Conservation (phyloP, 352 stramenopile species). For the Phytophthora ramorum region DNA sequence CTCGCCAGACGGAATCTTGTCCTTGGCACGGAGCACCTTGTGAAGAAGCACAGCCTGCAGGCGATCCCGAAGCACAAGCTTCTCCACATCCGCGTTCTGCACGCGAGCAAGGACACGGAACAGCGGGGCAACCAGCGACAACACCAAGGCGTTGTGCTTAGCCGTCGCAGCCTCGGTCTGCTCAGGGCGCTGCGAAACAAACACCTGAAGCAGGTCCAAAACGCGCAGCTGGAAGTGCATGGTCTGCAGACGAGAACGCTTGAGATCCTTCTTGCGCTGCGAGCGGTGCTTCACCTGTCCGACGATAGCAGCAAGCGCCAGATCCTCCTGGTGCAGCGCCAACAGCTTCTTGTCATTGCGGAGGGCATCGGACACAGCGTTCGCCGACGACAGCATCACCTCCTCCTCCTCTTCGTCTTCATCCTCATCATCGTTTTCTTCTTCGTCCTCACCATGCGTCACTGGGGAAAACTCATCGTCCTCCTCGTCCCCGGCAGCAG, state of each 20-base stretch:
- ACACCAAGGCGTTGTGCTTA: constrained; percentile 40
- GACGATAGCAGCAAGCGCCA: constrained; percentile 82
- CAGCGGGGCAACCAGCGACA: constrained; percentile 68
- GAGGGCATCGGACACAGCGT: constrained; percentile 76
- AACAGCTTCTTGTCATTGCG: constrained; percentile 66
- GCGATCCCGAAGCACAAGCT: constrained; percentile 78
- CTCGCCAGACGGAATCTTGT: constrained; percentile 40
- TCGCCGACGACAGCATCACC: constrained; percentile 58
- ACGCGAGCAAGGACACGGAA: constrained; percentile 64
- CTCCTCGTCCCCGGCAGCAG: constrained; percentile 40
- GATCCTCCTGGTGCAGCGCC: constrained; percentile 77
- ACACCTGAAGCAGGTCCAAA: constrained; percentile 80
- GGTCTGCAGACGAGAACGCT: constrained; percentile 67
- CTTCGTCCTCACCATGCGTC: constrained; percentile 39
- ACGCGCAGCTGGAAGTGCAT: constrained; percentile 90
- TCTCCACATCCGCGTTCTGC: constrained; percentile 63
- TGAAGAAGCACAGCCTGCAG: constrained; percentile 70
- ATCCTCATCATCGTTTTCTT: constrained; percentile 44
- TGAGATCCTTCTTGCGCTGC: constrained; percentile 80
- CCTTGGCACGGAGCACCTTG: constrained; percentile 72
- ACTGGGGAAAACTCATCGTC: constrained; percentile 57
- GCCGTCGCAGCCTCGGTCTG: constrained; percentile 20
- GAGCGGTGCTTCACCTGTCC: constrained; percentile 78
- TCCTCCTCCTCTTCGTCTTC: constrained; percentile 60
- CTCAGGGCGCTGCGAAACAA: constrained; percentile 47